Conservation (phyloP, 2,329 filamentous ascomycete species). For the Chaetomium olivaceum region DNA sequence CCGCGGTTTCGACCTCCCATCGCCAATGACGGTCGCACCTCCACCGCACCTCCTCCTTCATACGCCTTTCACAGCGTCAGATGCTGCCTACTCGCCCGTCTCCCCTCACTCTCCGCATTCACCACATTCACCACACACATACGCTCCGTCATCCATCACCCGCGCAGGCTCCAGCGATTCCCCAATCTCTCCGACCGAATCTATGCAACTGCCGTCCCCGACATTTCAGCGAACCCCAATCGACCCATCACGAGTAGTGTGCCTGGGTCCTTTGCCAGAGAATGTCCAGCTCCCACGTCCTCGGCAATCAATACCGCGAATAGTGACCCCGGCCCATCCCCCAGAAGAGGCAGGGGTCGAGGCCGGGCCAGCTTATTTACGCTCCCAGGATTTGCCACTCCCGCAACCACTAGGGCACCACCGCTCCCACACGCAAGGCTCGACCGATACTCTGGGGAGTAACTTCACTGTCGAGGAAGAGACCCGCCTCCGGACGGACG, state of each 20-base stretch:
- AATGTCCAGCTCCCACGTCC: constrained; percentile 45
- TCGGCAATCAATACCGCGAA: constrained; percentile 34
- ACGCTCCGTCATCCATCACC: constrained; percentile 35
- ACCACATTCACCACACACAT: constrained; percentile 31
- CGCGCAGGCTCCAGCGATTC: constrained; percentile 36
- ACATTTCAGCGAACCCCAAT: constrained; percentile 52
- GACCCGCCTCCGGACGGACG: constrained; percentile 34
- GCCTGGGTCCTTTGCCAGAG: constrained; percentile 55
- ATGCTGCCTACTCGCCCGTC: constrained; percentile 33
- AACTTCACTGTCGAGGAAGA: constrained; percentile 60
- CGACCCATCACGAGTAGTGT: constrained; percentile 54
- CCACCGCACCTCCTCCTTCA: constrained; percentile 34
- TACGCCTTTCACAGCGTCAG: constrained; percentile 33
- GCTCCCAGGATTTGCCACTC: constrained; percentile 25
- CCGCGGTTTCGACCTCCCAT: constrained; percentile 44
- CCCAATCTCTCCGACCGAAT: constrained; percentile 36
- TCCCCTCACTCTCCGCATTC: constrained; percentile 31
- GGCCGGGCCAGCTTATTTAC: constrained; percentile 10
- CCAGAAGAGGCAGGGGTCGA: neutral
- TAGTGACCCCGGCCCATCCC: constrained; percentile 35
- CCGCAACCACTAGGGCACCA: constrained; percentile 23
- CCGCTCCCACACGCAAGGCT: constrained; percentile 30
- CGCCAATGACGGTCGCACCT: constrained; percentile 45
- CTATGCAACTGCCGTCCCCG: constrained; percentile 38
- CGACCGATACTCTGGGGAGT: constrained; percentile 54